Percentiles rank a stretch among this genome's conserved stretches.
Conservation (phyloP, 805 yeast species). For the Pichia heedii region DNA sequence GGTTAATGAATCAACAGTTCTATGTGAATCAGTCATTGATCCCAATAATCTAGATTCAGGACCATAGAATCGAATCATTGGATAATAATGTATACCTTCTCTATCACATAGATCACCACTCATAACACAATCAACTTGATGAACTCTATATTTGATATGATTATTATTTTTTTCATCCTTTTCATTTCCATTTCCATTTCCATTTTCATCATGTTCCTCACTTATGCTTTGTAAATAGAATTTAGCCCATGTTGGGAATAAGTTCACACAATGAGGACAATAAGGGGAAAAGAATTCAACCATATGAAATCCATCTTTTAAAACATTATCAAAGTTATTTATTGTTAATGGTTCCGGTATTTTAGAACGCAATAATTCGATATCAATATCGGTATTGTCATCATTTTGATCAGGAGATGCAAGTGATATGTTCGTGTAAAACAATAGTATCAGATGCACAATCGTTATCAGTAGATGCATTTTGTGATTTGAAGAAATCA, state of each 20-base stretch:
- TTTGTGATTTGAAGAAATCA: too few species aligned
- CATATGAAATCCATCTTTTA: constrained; percentile 53
- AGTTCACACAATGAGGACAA: constrained; percentile 68
- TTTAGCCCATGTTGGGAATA: constrained; percentile 79
- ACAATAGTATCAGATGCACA: too few species aligned
- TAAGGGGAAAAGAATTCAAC: constrained; percentile 89
- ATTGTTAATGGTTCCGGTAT: constrained; percentile 45
- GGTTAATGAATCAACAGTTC: constrained; percentile 41
- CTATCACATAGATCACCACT: constrained; percentile 77
- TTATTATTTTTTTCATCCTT: constrained; percentile 28
- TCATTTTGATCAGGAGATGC: background rate
- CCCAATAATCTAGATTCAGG: constrained; percentile 36
- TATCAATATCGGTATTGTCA: background rate
- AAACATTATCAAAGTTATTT: constrained; percentile 40
- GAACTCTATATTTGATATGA: constrained; percentile 13
- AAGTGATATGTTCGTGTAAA: too few species aligned
- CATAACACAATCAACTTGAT: constrained; percentile 78
- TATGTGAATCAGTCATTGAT: constrained; percentile 33
- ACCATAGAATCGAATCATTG: constrained; percentile 61
- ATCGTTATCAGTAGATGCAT: too few species aligned
- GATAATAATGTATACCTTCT: constrained; percentile 59
- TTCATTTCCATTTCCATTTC: constrained; percentile 37
- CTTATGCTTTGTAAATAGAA: constrained; percentile 39
- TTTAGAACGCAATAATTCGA: constrained; percentile 5
- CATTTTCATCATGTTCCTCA: constrained; percentile 37